Evolutionary conservation across 768 basidiomycete genomes (phyloP).

Genomic region (Panaeolus cyanescens): DNA sequence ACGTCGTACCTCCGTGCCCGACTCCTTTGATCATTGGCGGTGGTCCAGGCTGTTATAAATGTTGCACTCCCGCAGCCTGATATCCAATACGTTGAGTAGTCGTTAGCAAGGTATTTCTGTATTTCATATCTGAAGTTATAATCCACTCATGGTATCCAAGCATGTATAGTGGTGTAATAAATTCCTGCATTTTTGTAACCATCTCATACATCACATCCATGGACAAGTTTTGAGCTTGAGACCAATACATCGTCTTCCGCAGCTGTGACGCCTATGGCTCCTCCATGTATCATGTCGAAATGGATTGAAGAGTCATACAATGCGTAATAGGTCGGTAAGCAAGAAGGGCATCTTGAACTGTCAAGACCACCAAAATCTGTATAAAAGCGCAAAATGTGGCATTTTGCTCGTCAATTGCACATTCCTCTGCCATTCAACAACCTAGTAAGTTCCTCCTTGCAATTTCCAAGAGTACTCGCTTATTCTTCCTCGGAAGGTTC

Average conservation of each 20-base stretch:
- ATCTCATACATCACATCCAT: not conserved
- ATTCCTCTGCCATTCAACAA: not conserved
- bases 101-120: not conserved
- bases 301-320: not conserved
- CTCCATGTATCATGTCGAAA: not conserved
- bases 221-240: not conserved
- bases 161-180: too few relatives aligned
- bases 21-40: not conserved
- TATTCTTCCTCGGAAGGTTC: not conserved
- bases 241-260: not conserved
- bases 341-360: not conserved
- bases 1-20: slow-evolving; percentile 3
- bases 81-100: not conserved
- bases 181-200: not conserved
- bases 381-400: not conserved
- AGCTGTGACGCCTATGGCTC: not conserved
- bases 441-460: not conserved
- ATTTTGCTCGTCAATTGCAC: not conserved
- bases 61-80: not conserved
- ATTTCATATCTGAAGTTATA: not conserved
- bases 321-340: not conserved
- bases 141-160: too few relatives aligned
- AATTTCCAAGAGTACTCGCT: not conserved
- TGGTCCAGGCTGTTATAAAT: slow-evolving; percentile 10
- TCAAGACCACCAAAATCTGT: not conserved